A percentile compares a stretch with the other conserved stretches of the same genome.
phyloP scores from a whole-genome alignment of 345 rosid species.

The Aethionema arabicum region DNA sequence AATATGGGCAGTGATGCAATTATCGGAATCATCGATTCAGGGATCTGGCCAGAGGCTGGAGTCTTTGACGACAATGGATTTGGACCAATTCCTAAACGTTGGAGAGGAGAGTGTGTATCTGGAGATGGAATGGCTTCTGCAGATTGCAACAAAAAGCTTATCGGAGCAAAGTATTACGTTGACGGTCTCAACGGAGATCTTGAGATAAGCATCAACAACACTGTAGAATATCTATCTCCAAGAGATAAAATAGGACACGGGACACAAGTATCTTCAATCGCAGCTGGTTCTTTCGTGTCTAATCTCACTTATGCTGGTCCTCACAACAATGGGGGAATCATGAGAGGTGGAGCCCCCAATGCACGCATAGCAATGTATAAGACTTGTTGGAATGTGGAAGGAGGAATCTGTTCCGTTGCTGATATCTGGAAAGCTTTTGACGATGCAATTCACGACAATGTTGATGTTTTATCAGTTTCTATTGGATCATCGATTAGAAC shows the following conservation, averaged over 20 bases:
- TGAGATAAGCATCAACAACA: constrained; percentile 37
- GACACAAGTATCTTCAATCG: constrained; percentile 49
- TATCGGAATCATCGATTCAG: constrained; percentile 38
- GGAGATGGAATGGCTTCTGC: constrained; percentile 34
- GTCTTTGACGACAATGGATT: constrained; percentile 43
- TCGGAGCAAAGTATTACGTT: constrained; percentile 51
- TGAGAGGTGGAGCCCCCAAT: constrained; percentile 44
- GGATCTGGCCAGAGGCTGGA: constrained; percentile 39
- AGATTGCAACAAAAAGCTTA: constrained; percentile 49
- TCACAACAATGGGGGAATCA: too few species aligned
- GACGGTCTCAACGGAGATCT: constrained; percentile 46
- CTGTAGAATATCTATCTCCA: constrained; percentile 43
- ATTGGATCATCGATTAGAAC: constrained; percentile 27
- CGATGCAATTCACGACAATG: constrained; percentile 53
- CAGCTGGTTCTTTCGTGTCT: constrained; percentile 47
- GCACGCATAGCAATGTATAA: constrained; percentile 54
- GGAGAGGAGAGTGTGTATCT: constrained; percentile 48
- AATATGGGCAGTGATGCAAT: constrained; percentile 38
- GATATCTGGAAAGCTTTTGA: constrained; percentile 54
- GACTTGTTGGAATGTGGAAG: constrained; percentile 48
- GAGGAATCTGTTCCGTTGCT: constrained; percentile 35
- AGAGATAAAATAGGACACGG: constrained; percentile 58
- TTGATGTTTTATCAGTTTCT: constrained; percentile 49
- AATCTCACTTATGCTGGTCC: constrained; percentile 43
- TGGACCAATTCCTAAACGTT: constrained; percentile 43